Conservation (phyloP, 345 rosid genomes). For the Angophora floribunda region DNA sequence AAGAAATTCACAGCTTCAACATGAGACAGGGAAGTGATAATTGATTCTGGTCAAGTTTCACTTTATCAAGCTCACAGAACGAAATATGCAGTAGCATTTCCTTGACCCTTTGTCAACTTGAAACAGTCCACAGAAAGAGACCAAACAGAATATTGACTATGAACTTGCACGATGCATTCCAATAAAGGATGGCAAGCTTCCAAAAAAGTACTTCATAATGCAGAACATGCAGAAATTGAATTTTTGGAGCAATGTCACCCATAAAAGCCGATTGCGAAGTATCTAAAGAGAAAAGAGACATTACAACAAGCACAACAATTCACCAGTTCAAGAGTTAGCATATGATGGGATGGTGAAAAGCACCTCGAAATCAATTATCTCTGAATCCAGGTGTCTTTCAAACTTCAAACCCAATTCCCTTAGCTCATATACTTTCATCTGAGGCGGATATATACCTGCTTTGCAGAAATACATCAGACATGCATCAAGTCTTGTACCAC, state of each 20-base stretch:
- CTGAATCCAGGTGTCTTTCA: constrained; percentile 78
- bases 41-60: not conserved
- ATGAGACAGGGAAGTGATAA: not conserved
- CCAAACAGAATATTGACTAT: not conserved
- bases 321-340: not conserved
- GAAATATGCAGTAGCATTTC: not conserved
- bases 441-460: constrained; percentile 87
- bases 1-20: not conserved
- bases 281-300: not conserved
- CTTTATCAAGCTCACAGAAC: not conserved
- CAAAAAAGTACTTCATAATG: not conserved
- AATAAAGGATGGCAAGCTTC: not conserved
- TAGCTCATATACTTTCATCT: constrained; percentile 80
- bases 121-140: not conserved
- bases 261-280: not conserved
- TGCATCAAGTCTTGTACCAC: not conserved
- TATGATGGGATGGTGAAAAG: not conserved
- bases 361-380: constrained; percentile 92
- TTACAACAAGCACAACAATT: not conserved
- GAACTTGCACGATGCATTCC: not conserved
- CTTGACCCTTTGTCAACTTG: not conserved
- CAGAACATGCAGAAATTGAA: not conserved
- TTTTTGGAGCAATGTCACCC: not conserved
- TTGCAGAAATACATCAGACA: constrained; percentile 3
- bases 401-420: constrained; percentile 73